Evolutionary conservation across 2,329 filamentous ascomycete species (phyloP).

Genomic region (Onygenales sp.): DNA sequence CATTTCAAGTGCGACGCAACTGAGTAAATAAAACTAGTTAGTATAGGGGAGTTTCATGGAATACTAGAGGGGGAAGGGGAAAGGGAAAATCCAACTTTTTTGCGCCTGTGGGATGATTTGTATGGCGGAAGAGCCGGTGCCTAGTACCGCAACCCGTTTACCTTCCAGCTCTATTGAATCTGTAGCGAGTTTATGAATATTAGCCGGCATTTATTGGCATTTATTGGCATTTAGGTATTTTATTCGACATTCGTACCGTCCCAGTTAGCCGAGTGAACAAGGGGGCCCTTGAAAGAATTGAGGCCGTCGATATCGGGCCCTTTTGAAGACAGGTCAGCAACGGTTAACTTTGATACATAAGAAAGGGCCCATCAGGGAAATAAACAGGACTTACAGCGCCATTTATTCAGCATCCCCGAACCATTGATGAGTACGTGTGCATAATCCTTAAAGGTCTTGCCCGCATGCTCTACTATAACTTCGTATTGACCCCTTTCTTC

Average conservation of each 20-base stretch:
- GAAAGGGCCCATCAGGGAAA: constrained; percentile 5
- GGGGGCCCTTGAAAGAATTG: constrained; percentile 35
- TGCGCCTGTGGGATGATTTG: constrained; percentile 24
- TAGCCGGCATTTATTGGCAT: not conserved
- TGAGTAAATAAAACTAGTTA: not conserved
- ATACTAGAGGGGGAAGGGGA: not conserved
- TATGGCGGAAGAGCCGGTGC: constrained; percentile 28
- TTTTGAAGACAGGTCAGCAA: not conserved
- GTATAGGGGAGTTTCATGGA: not conserved
- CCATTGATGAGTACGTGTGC: constrained; percentile 27
- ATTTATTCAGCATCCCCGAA: constrained; percentile 30
- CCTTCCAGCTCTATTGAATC: constrained; percentile 20
- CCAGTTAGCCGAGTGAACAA: constrained; percentile 38
- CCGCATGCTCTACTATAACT: constrained; percentile 14
- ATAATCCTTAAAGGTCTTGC: constrained; percentile 17
- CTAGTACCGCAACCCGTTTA: constrained; percentile 21
- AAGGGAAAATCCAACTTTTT: not conserved
- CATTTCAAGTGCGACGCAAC: not conserved
- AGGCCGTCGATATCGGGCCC: constrained; percentile 40
- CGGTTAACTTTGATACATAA: too few species aligned
- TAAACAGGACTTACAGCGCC: constrained; percentile 17
- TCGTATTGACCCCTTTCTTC: constrained; percentile 28
- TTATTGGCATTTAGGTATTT: too few species aligned
- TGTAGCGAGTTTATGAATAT: not conserved
- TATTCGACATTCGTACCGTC: constrained; percentile 16